phyloP scores from a whole-genome alignment of 2,329 filamentous ascomycete genomes.

The Exserohilum rostratum region DNA sequence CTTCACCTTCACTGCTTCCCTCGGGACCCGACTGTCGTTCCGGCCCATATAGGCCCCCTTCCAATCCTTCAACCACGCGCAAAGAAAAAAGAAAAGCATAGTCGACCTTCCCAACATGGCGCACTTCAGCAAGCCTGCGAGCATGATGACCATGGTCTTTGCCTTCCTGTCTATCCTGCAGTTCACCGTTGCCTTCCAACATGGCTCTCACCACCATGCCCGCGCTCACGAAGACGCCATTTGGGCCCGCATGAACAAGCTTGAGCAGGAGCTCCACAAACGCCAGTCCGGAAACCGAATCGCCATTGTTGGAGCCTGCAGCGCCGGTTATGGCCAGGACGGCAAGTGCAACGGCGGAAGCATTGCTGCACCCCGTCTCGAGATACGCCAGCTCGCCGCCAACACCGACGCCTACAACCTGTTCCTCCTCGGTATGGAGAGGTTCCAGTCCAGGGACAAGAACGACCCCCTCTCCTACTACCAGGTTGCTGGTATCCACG shows the following conservation, averaged over 20 bases:
- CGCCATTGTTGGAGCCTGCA: constrained; percentile 40
- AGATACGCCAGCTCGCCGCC: constrained; percentile 71
- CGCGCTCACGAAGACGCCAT: constrained; percentile 29
- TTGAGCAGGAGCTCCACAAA: constrained; percentile 27
- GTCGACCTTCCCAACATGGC: constrained; percentile 33
- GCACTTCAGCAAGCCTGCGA: constrained; percentile 43
- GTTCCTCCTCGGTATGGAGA: constrained; percentile 75
- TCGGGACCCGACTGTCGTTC: constrained; percentile 18
- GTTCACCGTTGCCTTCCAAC: constrained; percentile 37
- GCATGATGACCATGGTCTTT: constrained; percentile 42
- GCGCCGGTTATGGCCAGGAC: constrained; percentile 27
- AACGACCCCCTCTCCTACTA: constrained; percentile 74
- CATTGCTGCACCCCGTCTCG: constrained; percentile 58
- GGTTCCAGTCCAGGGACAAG: constrained; percentile 72
- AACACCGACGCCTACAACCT: constrained; percentile 72
- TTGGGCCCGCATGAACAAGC: constrained; percentile 34
- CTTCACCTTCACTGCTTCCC: constrained; percentile 17
- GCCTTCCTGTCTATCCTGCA: constrained; percentile 43
- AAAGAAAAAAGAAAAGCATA: constrained; percentile 13
- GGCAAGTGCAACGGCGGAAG: constrained; percentile 33
- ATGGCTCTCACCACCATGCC: constrained; percentile 29
- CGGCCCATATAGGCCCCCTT: constrained; percentile 14
- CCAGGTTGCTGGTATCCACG: constrained; percentile 79
- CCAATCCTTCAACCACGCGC: constrained; percentile 8
- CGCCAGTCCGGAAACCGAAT: constrained; percentile 32